Evolutionary conservation across 768 basidiomycete genomes (phyloP).

Genomic region (Tylopilus balloui): DNA sequence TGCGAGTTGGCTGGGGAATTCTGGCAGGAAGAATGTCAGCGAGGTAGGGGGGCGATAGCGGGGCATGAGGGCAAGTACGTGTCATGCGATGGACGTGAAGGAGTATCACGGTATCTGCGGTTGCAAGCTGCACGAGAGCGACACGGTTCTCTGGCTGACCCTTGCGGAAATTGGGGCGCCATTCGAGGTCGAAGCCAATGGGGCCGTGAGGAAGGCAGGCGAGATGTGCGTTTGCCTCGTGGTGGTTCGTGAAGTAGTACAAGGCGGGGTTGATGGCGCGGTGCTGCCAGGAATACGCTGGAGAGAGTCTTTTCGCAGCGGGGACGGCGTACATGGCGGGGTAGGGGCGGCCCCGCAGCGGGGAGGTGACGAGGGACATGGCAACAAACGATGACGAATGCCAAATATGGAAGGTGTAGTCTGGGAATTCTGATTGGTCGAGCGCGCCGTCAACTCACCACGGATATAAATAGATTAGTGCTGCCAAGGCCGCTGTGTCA

Average conservation of each 20-base stretch:
- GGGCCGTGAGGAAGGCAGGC: conserved; percentile 22
- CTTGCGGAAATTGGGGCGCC: conserved; percentile 60
- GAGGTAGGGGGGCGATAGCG: background rate
- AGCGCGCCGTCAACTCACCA: conserved; percentile 13
- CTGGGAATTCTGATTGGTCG: conserved; percentile 24
- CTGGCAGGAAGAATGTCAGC: conserved; percentile 30
- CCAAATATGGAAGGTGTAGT: conserved; percentile 15
- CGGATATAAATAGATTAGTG: conserved; percentile 30
- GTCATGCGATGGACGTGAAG: conserved; percentile 63
- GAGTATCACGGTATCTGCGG: conserved; percentile 49
- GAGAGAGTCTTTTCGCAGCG: background rate
- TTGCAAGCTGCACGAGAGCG: conserved; percentile 71
- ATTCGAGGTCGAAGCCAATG: conserved; percentile 75
- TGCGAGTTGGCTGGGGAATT: conserved; percentile 49
- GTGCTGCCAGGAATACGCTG: conserved; percentile 22
- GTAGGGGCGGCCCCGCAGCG: conserved; percentile 4
- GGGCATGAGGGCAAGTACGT: conserved; percentile 22
- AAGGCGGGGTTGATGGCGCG: conserved; percentile 18
- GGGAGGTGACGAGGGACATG: background rate
- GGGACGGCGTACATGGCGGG: conserved; percentile 6
- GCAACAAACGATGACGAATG: conserved; percentile 3
- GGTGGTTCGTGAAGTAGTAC: conserved; percentile 34
- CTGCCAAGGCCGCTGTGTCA: conserved; percentile 30
- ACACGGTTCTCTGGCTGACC: conserved; percentile 59
- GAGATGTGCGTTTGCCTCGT: conserved; percentile 20